phyloP scores from a whole-genome alignment of 768 basidiomycete species.

The Hysterangium stoloniferum region DNA sequence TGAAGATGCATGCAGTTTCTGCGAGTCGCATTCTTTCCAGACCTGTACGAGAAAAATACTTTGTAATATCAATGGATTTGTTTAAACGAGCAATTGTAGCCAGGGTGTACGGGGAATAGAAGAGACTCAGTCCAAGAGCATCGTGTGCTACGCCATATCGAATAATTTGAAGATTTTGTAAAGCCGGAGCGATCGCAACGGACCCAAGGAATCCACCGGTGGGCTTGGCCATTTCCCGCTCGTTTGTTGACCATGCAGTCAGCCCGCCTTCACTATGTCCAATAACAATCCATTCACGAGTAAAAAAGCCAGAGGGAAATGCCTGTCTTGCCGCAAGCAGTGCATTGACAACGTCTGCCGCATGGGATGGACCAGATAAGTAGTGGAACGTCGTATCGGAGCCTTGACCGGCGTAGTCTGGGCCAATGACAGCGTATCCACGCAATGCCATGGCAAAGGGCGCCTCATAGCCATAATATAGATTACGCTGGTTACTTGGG shows the following conservation, averaged over 20 bases:
- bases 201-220: constrained; percentile 2
- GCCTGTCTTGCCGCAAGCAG: not conserved
- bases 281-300: constrained; percentile 4
- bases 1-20: not conserved
- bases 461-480: constrained; percentile 2
- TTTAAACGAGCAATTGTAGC: not conserved
- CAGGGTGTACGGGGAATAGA: constrained; percentile 2
- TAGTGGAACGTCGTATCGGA: constrained; percentile 8
- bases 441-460: constrained; percentile 6
- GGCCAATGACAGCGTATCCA: constrained; percentile 3
- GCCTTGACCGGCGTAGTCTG: constrained; percentile 8
- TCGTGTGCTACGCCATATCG: not conserved
- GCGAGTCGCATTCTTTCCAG: not conserved
- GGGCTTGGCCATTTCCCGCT: constrained; percentile 3
- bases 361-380: constrained; percentile 2
- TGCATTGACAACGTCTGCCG: not conserved
- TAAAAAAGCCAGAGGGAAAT: not conserved
- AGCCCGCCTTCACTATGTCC: constrained; percentile 7
- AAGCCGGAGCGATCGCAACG: constrained; percentile 3
- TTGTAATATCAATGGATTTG: not conserved
- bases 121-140: not conserved
- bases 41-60: not conserved
- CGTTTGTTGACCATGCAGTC: constrained; percentile 3
- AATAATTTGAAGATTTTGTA: not conserved
- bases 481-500: constrained; percentile 3